phyloP scores from a whole-genome alignment of 78 protist genomes.

The Cavenderia fasciculata region DNA sequence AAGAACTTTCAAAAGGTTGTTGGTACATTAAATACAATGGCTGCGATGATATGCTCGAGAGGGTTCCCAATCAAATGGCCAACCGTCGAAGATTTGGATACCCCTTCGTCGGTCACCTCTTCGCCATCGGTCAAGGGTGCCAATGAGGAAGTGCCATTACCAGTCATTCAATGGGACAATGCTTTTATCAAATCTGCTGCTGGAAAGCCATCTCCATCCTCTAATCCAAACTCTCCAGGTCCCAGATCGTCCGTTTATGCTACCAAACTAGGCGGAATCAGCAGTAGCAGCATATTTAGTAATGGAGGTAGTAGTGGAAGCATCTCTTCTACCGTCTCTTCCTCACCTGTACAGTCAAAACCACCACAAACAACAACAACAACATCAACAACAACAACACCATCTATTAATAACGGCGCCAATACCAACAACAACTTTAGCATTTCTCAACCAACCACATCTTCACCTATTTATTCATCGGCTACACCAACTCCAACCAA shows the following conservation, averaged over 20 bases:
- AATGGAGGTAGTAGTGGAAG: background rate
- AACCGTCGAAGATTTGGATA: constrained; percentile 9
- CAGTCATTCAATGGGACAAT: constrained; percentile 48
- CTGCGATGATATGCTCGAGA: constrained; percentile 2
- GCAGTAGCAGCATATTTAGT: background rate
- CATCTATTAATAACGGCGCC: background rate
- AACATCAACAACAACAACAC: constrained; percentile 6
- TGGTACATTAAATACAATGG: constrained; percentile 48
- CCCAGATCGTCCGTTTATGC: background rate
- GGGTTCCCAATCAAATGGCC: constrained; percentile 79
- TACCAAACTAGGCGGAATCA: background rate
- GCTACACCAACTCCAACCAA: background rate
- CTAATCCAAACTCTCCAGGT: background rate
- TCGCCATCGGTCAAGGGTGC: background rate
- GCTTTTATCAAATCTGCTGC: constrained; percentile 7
- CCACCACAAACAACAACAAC: background rate
- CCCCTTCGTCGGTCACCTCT: background rate
- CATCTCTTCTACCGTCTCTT: constrained; percentile 1
- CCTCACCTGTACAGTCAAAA: background rate
- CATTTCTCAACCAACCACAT: background rate
- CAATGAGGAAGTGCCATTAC: background rate
- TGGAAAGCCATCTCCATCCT: background rate
- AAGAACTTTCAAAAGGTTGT: constrained; percentile 62
- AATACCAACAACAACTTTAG: background rate
- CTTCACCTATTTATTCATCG: background rate